Conservation (phyloP, 139 green algal species). For the Picochlorum sp. region DNA sequence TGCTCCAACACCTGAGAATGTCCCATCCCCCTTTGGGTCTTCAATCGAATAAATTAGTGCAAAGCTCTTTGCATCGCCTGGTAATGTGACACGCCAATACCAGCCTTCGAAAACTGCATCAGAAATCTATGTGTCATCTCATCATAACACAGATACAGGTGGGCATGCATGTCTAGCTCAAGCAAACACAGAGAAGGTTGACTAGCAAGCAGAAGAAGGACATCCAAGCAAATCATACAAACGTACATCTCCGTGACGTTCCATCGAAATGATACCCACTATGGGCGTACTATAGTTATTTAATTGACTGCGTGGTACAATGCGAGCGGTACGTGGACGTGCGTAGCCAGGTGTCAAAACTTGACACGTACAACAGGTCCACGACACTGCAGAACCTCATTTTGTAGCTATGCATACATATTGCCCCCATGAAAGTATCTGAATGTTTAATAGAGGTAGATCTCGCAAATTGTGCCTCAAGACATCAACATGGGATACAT, state of each 20-base stretch:
- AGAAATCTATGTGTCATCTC: background rate
- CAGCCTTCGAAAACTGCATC: conserved; percentile 86
- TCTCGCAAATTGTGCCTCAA: no score
- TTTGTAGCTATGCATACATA: no score
- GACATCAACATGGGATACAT: no score
- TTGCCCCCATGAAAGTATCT: no score
- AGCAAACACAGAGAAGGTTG: no score
- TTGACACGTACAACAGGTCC: no score
- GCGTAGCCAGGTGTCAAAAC: no score
- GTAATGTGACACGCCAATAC: conserved; percentile 87
- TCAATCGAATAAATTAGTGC: conserved; percentile 93
- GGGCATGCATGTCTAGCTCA: background rate
- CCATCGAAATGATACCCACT: conserved; percentile 31
- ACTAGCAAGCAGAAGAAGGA: no score
- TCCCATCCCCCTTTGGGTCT: conserved; percentile 54
- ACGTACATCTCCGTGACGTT: conserved; percentile 12
- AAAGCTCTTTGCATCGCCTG: conserved; percentile 76
- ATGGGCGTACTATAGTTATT: conserved; percentile 10
- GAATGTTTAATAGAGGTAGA: no score
- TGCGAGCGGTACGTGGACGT: no score
- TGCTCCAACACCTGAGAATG: conserved; percentile 42
- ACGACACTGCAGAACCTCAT: no score
- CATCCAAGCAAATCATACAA: background rate
- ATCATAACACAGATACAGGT: background rate
- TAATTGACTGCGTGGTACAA: background rate